phyloP scores from a whole-genome alignment of 352 stramenopile genomes.

The Phytophthora pluvialis region DNA sequence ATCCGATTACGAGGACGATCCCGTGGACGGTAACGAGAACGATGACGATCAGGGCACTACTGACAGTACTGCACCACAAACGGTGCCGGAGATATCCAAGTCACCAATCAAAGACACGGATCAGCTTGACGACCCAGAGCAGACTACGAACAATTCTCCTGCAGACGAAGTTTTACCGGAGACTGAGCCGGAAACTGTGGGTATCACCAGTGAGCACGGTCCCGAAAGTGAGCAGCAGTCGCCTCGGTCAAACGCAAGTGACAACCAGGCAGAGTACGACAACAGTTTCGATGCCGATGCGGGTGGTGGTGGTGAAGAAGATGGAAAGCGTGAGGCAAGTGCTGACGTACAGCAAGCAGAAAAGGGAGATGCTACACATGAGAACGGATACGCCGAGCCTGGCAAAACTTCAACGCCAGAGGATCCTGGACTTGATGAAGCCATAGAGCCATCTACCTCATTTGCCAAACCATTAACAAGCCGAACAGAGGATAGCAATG shows the following conservation, averaged over 20 bases:
- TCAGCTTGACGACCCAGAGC: not conserved
- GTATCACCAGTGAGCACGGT: not conserved
- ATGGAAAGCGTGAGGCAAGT: slow-evolving; percentile 2
- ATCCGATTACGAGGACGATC: slow-evolving; percentile 23
- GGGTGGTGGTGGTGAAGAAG: slow-evolving; percentile 10
- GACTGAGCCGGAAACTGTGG: not conserved
- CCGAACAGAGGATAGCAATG: slow-evolving; percentile 20
- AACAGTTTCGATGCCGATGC: slow-evolving; percentile 56
- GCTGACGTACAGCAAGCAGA: not conserved
- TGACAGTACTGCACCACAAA: not conserved
- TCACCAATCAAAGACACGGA: not conserved
- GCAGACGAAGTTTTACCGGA: not conserved
- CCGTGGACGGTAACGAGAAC: not conserved
- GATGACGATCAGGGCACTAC: slow-evolving; percentile 3
- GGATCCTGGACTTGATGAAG: not conserved
- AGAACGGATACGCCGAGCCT: not conserved
- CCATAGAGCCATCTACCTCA: not conserved
- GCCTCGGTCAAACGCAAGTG: slow-evolving; percentile 7
- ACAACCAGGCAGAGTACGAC: slow-evolving; percentile 44
- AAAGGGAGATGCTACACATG: not conserved
- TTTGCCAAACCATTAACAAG: slow-evolving; percentile 14
- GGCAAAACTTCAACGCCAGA: not conserved
- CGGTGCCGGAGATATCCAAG: not conserved
- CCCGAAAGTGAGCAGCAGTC: slow-evolving; percentile 8
- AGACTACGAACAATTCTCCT: not conserved